Percentiles rank a stretch among this genome's conserved stretches.
phyloP scores from a whole-genome alignment of 1,284 basidiomycete genomes.

The Entoloma clypeatum region DNA sequence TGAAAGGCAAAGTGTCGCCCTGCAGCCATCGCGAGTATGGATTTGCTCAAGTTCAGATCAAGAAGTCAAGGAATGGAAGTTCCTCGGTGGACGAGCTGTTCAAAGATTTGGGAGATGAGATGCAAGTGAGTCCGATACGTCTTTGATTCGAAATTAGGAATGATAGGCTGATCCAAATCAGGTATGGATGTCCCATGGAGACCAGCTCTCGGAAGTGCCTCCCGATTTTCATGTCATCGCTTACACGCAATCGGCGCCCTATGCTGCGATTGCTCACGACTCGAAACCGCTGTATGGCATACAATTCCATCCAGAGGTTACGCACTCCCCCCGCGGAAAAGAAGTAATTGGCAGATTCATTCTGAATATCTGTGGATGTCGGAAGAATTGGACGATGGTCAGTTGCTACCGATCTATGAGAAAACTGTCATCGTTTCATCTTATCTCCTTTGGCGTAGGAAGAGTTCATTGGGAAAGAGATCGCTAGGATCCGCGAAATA shows the following conservation, averaged over 20 bases:
- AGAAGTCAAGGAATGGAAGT: slow-evolving; percentile 57
- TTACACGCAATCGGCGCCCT: slow-evolving; percentile 85
- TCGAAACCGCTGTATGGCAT: slow-evolving; percentile 92
- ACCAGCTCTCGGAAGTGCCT: slow-evolving; percentile 85
- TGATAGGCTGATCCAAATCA: slow-evolving; percentile 30
- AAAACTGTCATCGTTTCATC: slow-evolving; percentile 5
- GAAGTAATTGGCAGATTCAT: slow-evolving; percentile 92
- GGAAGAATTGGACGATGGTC: slow-evolving; percentile 93
- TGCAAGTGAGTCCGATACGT: slow-evolving; percentile 55
- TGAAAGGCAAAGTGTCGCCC: slow-evolving; percentile 84
- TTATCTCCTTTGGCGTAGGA: slow-evolving; percentile 49
- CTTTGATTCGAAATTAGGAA: slow-evolving; percentile 3
- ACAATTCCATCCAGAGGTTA: slow-evolving; percentile 99
- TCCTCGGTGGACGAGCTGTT: slow-evolving; percentile 76
- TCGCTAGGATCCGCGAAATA: slow-evolving; percentile 90
- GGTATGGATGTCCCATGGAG: slow-evolving; percentile 99
- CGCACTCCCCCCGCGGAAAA: slow-evolving; percentile 88
- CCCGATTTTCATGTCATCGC: slow-evolving; percentile 88
- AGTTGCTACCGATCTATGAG: slow-evolving; percentile 5
- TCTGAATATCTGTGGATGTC: slow-evolving; percentile 81
- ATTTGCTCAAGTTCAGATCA: slow-evolving; percentile 78
- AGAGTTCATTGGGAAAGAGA: slow-evolving; percentile 98
- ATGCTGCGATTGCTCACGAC: slow-evolving; percentile 91
- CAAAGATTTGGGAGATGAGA: slow-evolving; percentile 76
- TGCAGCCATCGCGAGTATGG: slow-evolving; percentile 97